phyloP scores from a whole-genome alignment of 164 flowering plant genomes.

The Nymphaea thermarum region DNA sequence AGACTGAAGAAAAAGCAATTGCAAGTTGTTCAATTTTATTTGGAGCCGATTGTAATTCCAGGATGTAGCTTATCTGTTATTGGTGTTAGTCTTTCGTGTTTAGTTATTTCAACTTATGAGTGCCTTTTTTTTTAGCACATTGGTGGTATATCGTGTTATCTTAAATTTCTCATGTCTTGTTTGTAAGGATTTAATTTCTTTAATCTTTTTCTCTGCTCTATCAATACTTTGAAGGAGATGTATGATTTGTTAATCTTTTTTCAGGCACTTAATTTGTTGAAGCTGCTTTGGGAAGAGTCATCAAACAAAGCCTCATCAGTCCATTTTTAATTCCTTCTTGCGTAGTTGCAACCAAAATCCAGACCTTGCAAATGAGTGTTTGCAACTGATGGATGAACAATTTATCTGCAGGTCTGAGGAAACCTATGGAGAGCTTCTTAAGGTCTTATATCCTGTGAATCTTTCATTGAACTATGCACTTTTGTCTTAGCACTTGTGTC shows the following conservation, averaged over 20 bases:
- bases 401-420: slow-evolving; percentile 53
- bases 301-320: slow-evolving; percentile 20
- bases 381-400: slow-evolving; percentile 58
- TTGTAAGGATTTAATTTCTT: not conserved
- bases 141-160: not conserved
- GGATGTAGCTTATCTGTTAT: too few relatives aligned
- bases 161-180: not conserved
- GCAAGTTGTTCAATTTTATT: too few relatives aligned
- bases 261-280: slow-evolving; percentile 57
- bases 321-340: slow-evolving; percentile 45
- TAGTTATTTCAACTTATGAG: too few relatives aligned
- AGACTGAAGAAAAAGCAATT: too few relatives aligned
- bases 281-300: slow-evolving; percentile 28
- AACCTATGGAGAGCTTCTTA: slow-evolving; percentile 58
- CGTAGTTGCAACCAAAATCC: slow-evolving; percentile 30
- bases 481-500: not conserved
- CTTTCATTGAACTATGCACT: not conserved
- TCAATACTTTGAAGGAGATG: not conserved
- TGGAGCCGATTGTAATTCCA: too few relatives aligned
- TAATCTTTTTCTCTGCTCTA: not conserved
- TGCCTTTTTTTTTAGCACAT: too few relatives aligned
- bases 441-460: slow-evolving; percentile 32
- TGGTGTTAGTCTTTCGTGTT: too few relatives aligned
- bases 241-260: not conserved
- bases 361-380: slow-evolving; percentile 33